phyloP scores from a whole-genome alignment of 2,329 filamentous ascomycete genomes.

The Calonectria ilicicola region DNA sequence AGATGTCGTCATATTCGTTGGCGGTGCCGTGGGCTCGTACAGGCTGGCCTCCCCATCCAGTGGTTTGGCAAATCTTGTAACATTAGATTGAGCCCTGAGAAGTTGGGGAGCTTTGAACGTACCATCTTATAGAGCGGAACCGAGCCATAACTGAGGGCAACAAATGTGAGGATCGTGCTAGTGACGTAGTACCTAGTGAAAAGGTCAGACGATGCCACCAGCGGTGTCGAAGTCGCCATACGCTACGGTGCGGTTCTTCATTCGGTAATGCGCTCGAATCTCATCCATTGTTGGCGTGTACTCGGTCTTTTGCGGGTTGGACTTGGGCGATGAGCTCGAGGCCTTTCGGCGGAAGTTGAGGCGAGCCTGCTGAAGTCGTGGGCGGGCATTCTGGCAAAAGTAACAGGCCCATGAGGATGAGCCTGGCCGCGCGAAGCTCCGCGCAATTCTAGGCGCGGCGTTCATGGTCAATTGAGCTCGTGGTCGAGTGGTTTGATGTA shows the following conservation, averaged over 20 bases:
- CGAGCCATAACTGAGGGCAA: constrained; percentile 84
- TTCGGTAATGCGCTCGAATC: constrained; percentile 72
- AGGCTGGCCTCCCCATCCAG: constrained; percentile 93
- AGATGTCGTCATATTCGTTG: constrained; percentile 71
- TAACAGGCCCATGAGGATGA: constrained; percentile 51
- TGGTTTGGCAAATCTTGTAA: constrained; percentile 81
- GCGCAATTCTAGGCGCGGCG: constrained; percentile 50
- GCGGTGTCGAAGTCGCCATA: constrained; percentile 30
- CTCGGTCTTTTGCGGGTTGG: constrained; percentile 35
- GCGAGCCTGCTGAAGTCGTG: constrained; percentile 38
- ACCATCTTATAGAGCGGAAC: constrained; percentile 92
- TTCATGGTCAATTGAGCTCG: constrained; percentile 52
- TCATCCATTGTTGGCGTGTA: constrained; percentile 67
- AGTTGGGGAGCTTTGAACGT: constrained; percentile 27
- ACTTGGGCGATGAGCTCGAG: constrained; percentile 45
- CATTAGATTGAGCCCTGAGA: neutral
- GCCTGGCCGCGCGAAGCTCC: constrained; percentile 42
- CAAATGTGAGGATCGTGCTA: constrained; percentile 82
- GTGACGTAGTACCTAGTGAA: constrained; percentile 75
- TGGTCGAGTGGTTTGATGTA: constrained; percentile 17
- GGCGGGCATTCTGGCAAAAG: constrained; percentile 51
- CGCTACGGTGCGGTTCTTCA: constrained; percentile 74
- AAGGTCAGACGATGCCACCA: constrained; percentile 31
- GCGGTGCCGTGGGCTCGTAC: constrained; percentile 78
- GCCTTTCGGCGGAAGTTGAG: constrained; percentile 46